Conservation (phyloP, 495 filamentous ascomycete genomes). For the Penicillium parvum region DNA sequence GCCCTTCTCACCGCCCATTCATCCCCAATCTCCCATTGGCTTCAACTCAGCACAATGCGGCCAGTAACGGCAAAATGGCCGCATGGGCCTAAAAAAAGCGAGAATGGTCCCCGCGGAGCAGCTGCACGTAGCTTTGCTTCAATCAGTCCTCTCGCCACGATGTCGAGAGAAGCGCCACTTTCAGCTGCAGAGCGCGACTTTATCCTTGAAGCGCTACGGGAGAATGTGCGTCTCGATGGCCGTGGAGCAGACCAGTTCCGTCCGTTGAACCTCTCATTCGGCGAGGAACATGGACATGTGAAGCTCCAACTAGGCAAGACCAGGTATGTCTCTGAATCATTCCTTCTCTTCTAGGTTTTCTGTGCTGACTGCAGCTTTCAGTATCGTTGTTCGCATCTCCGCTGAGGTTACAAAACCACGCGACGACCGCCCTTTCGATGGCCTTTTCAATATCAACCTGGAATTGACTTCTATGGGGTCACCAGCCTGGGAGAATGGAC, state of each 20-base stretch:
- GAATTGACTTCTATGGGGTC: constrained; percentile 92
- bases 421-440: constrained; percentile 87
- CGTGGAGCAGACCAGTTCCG: constrained; percentile 76
- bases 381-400: constrained; percentile 80
- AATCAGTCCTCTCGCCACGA: constrained; percentile 34
- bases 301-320: constrained; percentile 90
- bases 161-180: constrained; percentile 86
- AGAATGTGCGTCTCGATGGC: constrained; percentile 77
- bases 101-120: constrained; percentile 15
- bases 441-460: constrained; percentile 83
- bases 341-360: background rate
- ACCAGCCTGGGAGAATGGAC: constrained; percentile 81
- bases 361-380: constrained; percentile 30
- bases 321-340: constrained; percentile 47
- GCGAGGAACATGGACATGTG: constrained; percentile 85
- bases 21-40: constrained; percentile 2
- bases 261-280: constrained; percentile 71
- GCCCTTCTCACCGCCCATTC: constrained; percentile 6
- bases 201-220: constrained; percentile 66
- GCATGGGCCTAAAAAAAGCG: constrained; percentile 21
- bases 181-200: constrained; percentile 77
- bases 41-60: constrained; percentile 19
- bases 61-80: constrained; percentile 21
- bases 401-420: constrained; percentile 79
- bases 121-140: background rate